Percentiles rank a stretch among this genome's conserved stretches.
These are phyloP conservation scores for Gyromitra esculenta DNA, from an alignment of 2,329 filamentous ascomycete genomes.

Conservation along the genomic window DNA sequence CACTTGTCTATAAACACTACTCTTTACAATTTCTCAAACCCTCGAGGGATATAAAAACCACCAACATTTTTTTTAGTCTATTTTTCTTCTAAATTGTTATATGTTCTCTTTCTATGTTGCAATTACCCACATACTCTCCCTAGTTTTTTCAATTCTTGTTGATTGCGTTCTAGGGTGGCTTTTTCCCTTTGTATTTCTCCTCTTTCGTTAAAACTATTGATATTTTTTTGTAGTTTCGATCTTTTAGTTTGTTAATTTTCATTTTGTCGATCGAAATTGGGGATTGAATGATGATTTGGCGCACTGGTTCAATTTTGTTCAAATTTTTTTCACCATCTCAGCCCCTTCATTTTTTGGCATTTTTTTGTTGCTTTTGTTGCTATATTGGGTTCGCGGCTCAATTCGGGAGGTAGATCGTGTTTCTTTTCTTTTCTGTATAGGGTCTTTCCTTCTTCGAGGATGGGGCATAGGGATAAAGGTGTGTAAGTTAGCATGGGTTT, in stretches of 20 bases:
- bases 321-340: conserved; percentile 18
- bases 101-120: conserved; percentile 60
- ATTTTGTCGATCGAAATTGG: conserved; percentile 41
- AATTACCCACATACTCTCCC: conserved; percentile 18
- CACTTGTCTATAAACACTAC: conserved; percentile 3
- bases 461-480: conserved; percentile 44
- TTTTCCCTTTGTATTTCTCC: conserved; percentile 35
- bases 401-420: conserved; percentile 35
- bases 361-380: conserved; percentile 25
- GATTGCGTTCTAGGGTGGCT: conserved; percentile 47
- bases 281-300: conserved; percentile 51
- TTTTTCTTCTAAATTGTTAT: conserved; percentile 56
- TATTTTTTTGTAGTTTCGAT: conserved; percentile 18
- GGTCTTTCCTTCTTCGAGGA: conserved; percentile 32
- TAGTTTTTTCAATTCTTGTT: conserved; percentile 47
- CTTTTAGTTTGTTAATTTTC: conserved; percentile 26
- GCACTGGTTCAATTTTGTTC: conserved; percentile 46
- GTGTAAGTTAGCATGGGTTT: conserved; percentile 46
- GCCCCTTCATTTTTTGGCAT: conserved; percentile 9
- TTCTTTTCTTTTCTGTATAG: conserved; percentile 44
- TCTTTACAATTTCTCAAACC: neutral
- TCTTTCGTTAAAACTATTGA: conserved; percentile 24
- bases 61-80: neutral
- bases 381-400: conserved; percentile 21
- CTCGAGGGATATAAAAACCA: neutral